Conservation (phyloP, 176 grass and related monocot genomes). For the Guadua angustifolia region DNA sequence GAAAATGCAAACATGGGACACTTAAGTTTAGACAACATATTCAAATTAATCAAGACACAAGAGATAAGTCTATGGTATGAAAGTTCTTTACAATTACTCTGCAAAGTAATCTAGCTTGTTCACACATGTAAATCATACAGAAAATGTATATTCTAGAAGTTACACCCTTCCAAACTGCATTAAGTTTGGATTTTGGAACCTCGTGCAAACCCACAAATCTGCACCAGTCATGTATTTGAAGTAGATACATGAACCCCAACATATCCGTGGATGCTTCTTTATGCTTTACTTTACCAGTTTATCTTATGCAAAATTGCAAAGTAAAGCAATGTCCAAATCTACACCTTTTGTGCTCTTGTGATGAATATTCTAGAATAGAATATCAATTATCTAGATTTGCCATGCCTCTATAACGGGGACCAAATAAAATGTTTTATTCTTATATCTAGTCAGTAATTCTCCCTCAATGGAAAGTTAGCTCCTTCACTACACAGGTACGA, state of each 20-base stretch:
- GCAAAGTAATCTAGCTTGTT: neutral
- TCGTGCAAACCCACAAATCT: too few species aligned
- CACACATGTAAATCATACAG: too few species aligned
- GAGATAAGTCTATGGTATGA: neutral
- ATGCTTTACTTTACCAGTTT: slow-evolving; percentile 4
- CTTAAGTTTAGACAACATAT: slow-evolving; percentile 2
- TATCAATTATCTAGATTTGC: neutral
- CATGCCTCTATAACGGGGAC: slow-evolving; percentile 5
- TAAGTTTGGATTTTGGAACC: too few species aligned
- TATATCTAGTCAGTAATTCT: neutral
- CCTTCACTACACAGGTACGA: neutral
- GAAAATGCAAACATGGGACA: slow-evolving; percentile 28
- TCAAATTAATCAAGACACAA: slow-evolving; percentile 19
- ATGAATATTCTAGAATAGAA: slow-evolving; percentile 22
- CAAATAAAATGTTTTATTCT: neutral
- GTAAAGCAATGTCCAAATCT: neutral
- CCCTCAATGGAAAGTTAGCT: neutral
- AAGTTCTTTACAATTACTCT: slow-evolving; percentile 11
- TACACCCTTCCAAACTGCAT: too few species aligned
- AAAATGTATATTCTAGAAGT: too few species aligned
- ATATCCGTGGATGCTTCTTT: neutral
- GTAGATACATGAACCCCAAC: slow-evolving; percentile 3
- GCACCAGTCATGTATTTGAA: neutral
- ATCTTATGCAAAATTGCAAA: slow-evolving; percentile 15
- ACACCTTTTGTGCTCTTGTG: slow-evolving; percentile 4